Base-by-base conservation (phyloP, 2,329 filamentous ascomycete species). In the Pseudocercospora fuligena region DNA sequence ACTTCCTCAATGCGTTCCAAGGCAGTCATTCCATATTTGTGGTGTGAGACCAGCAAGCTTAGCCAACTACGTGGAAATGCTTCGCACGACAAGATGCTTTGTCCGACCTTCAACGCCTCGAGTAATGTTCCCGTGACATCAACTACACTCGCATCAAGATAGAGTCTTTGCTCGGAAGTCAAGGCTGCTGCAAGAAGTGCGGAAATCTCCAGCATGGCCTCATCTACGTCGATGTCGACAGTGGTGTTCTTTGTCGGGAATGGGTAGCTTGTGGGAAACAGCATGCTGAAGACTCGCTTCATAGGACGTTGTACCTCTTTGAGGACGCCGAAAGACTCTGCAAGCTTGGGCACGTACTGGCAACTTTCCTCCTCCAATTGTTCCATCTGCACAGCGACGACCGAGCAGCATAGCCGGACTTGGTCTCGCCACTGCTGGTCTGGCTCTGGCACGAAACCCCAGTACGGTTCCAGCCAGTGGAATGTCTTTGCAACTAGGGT, bases 341-440 rank as follows among this genome's bases (percentile, higher is more conserved):
- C 89, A 56, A 97, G 90, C 78, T 94, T 96, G 0, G 93, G 92
- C 70, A 97, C 90, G 77, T 97, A 96, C 68, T 94, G 91, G 21
- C 93, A 92, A 57, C 95, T 91, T 75, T 95, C 91, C 43, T 92
- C 86, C 8, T 90, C 90, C 8, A 97, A 86, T 71, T 92, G 87
- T 47, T 91, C 87, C 64, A 94, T 77, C 77, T 98, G 92, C 68
- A 92, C 93, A 8, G 94, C 92, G 40, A 99, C 85, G 36, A 99
- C 91, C 0, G 94, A 96, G 80, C 93, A 97, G 79, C 94, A 97
- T 16, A 99, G 83, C 16, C 95, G 91, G 19, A 98, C 92, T 80
- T 98, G 95, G 23, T 97, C 93, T 70, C 90, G 91, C 88, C 93
- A 98, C 75, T 97, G 92, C 40, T 94, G 90, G 2, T 89, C 93